Base-by-base conservation (phyloP, 495 filamentous ascomycete genomes). In the Hyaloscypha hepaticicola region DNA sequence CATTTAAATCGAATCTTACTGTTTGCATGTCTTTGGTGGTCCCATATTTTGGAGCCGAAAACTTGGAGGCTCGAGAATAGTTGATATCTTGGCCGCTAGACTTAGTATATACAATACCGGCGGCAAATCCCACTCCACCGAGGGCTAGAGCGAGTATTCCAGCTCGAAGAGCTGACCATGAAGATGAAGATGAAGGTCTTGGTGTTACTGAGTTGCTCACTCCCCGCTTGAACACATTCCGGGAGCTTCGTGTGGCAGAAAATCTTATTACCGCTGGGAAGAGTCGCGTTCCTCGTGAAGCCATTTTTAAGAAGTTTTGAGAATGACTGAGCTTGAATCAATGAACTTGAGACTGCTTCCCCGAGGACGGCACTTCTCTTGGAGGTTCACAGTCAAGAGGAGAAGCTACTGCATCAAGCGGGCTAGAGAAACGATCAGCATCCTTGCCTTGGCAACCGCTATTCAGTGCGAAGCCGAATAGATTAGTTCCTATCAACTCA, bases 21-120 rank as follows among this genome's bases (percentile, higher is more conserved):
- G 64, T 67, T 58, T 82, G 72, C 79, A 82, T 79, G 63, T 81
- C 78, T 8, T 73, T 71, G 58, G 80, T 64, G 57, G 71, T 80
- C 55, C 79, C 81, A 67, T 83, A 84, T 38, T 73, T 71, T 6
- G 76, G 75, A 58, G 65, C 66, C 14, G 70, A 49, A 45, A 67
- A 72, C 34, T 73, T 73, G 51, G 74, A 73, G 58, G 78, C 74
- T 31, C 56, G 14, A 19, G 31, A 41, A 49, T 69, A 69, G 33
- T 65, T 63, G 22, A 45, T 55, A 24, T 65, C 41, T 6, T 22
- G 6, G 29, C 9, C 16, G n/a, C 33, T 49, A 7, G 61, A 50
- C 31, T 58, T 45, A 19, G 14, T 58, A 41, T 57, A 50, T n/a
- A 22, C 52, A 48, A 64, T 21, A 16, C 61, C 61, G 6, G 34